Evolutionary conservation across 129 eudicot species (phyloP).

Genomic region (Flaveria brownii): DNA sequence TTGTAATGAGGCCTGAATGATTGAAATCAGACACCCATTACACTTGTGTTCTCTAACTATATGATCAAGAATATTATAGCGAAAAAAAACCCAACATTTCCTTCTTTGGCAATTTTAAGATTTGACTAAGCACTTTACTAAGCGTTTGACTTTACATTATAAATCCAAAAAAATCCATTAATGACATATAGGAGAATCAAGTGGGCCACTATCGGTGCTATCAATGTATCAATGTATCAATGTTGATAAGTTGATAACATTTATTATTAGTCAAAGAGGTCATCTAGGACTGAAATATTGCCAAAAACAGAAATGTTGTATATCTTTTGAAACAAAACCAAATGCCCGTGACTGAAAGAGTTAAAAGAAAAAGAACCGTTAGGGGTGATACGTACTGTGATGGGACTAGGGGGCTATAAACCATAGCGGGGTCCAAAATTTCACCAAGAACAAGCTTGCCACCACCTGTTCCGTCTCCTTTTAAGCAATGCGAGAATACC

Average conservation of each 20-base stretch:
- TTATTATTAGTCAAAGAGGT: too few species aligned
- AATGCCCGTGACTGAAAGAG: not conserved
- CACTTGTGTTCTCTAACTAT: not conserved
- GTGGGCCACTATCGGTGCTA: not conserved
- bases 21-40: constrained; percentile 22
- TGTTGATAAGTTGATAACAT: too few species aligned
- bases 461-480: constrained; percentile 91
- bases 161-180: not conserved
- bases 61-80: not conserved
- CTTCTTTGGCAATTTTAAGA: not conserved
- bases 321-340: not conserved
- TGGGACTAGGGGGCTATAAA: constrained; percentile 97
- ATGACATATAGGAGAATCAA: not conserved
- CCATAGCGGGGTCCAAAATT: constrained; percentile 87
- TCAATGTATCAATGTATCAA: too few species aligned
- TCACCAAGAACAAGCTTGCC: constrained; percentile 98
- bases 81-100: not conserved
- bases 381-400: constrained; percentile 73
- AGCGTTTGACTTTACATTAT: not conserved
- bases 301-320: too few species aligned
- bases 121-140: constrained; percentile 5
- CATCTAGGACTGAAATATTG: too few species aligned
- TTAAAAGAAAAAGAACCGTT: constrained; percentile 10
- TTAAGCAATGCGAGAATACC: constrained; percentile 94
- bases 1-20: constrained; percentile 94